These are phyloP conservation scores for Polytrichum commune DNA, from an alignment of 225 moss, liverwort and hornwort species.

Conservation along the genomic window DNA sequence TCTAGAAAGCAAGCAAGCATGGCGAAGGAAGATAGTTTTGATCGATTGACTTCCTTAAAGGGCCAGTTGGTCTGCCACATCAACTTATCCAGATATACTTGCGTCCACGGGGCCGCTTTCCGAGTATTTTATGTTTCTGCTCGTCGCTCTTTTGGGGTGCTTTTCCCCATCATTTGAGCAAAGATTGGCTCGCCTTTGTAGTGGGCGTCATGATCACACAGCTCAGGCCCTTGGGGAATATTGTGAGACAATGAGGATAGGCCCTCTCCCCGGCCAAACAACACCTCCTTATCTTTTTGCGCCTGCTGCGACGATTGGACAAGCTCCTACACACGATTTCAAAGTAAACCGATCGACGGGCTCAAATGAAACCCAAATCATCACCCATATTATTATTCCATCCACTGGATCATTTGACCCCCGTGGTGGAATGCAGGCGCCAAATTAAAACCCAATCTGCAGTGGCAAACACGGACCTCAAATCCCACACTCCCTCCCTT, in stretches of 20 bases:
- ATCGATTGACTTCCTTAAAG: background rate
- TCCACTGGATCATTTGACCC: no score
- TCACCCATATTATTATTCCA: no score
- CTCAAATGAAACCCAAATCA: no score
- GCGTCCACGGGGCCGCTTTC: background rate
- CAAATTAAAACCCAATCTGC: no score
- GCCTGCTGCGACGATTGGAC: background rate
- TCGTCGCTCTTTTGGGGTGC: background rate
- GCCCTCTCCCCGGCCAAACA: background rate
- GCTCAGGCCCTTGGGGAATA: background rate
- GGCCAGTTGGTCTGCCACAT: background rate
- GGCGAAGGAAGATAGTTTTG: no score
- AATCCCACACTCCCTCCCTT: no score
- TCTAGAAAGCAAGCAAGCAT: no score
- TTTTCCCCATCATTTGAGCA: background rate
- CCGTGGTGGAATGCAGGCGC: no score
- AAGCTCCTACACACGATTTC: background rate
- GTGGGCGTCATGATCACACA: conserved; percentile 3
- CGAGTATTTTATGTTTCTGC: background rate
- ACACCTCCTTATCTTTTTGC: conserved; percentile 1
- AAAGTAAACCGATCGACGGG: no score
- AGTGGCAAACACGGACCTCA: no score
- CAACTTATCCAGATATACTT: background rate
- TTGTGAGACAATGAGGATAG: background rate
- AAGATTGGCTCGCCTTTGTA: background rate